These are phyloP conservation scores for Tilletia caries DNA, from an alignment of 1,284 basidiomycete genomes.

Conservation along the genomic window DNA sequence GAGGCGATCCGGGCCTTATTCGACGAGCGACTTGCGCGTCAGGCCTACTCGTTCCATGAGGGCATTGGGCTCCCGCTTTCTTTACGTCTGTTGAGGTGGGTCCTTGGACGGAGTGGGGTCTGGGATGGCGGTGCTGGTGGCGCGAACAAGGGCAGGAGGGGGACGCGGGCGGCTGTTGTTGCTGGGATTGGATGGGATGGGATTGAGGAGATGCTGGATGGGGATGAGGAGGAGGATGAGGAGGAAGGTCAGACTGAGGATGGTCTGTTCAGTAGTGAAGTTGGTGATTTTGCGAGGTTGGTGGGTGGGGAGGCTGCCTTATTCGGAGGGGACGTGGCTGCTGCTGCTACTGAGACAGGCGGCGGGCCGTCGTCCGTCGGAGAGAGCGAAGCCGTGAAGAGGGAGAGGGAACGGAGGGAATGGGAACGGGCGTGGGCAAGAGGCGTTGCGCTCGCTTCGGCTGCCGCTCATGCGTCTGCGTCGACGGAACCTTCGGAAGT, in stretches of 20 bases:
- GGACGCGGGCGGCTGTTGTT: background rate
- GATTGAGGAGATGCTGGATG: no score
- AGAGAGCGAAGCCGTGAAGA: background rate
- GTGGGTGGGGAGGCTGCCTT: no score
- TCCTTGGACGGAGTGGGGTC: background rate
- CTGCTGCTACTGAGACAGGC: background rate
- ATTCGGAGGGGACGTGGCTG: no score
- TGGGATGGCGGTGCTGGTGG: background rate
- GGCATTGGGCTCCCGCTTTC: conserved; percentile 8
- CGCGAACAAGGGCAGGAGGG: background rate
- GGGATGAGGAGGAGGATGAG: background rate
- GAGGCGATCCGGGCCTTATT: conserved; percentile 2
- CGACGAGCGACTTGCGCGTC: conserved; percentile 8
- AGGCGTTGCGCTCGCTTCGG: background rate
- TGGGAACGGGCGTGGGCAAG: conserved; percentile 5
- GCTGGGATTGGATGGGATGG: conserved; percentile 8
- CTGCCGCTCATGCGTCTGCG: no score
- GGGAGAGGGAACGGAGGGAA: background rate
- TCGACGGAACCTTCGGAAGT: no score
- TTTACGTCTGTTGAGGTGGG: conserved; percentile 1
- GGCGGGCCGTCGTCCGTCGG: background rate
- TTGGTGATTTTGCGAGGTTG: no score
- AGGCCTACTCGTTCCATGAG: conserved; percentile 8
- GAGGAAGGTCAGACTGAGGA: background rate
- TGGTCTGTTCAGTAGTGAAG: no score